Evolutionary conservation across 805 yeast species (phyloP), one percentile per base, ranked within the genome.

Genomic region (Saccharomycopsis schoenii): DNA sequence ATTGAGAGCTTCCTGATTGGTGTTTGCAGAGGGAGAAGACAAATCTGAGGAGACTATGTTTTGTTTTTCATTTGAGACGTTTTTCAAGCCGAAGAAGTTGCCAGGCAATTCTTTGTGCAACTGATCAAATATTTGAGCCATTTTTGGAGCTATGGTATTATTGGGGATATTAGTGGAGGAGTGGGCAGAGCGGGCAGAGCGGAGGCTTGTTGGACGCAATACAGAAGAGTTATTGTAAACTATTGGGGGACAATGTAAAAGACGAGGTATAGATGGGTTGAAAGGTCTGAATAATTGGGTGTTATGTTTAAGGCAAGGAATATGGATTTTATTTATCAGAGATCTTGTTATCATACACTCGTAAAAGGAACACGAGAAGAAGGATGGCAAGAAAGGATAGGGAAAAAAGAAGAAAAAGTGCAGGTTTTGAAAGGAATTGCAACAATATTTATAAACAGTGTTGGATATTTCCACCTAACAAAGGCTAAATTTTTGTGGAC

Each of bases 71-170:
- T 72, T 78, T 47, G 83, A 86, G 54, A 90, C 77, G 43, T 94
- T 80, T 73, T 92, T 89, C 61, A 85, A 79, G 61, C 99, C 99
- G 61, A 83, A 73, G 76, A 92, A 94, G 74, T 91, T 88, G 43
- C 80, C 62, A 37, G 97, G 85, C 67, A 92, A 76, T 6, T 71
- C 66, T 21, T 60, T 50, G 43, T 61, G 65, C 21, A 57, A 42
- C 42, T 51, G 55, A 14, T 17, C 34, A 54, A 60, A 60, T 37
- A 47, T 24, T 21, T 43, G 42, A n/a, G 59, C 42, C 55, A 57
- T 57, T 19, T 47, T 47, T 21, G 29, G 14, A 21, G 10, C 21
- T 11, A 11, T 21, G n/a, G 9, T 47, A 47, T 47, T 47, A 47
- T 17, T 21, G 15, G 29, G 19, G 21, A 19, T 47, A 47, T 17